Evolutionary conservation across 2,329 filamentous ascomycete genomes (phyloP).

Genomic region (Colletotrichum coccodes): DNA sequence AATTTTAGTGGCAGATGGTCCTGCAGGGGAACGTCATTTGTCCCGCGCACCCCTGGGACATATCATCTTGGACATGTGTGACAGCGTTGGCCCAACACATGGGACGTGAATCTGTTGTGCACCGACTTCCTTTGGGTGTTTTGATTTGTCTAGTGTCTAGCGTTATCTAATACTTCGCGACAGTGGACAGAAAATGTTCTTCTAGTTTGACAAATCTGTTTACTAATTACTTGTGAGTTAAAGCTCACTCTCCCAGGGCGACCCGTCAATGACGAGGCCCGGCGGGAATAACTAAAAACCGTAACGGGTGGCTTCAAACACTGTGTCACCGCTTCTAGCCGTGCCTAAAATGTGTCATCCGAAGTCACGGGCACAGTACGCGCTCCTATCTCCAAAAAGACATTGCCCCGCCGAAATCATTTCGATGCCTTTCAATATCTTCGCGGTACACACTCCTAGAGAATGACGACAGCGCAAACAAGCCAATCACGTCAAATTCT

Average conservation of each 20-base stretch:
- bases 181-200: no score
- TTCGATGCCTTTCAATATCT: slow-evolving; percentile 30
- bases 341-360: neutral
- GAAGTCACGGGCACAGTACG: slow-evolving; percentile 27
- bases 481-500: slow-evolving; percentile 20
- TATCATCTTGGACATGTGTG: slow-evolving; percentile 11
- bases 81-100: slow-evolving; percentile 15
- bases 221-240: no score
- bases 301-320: neutral
- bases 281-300: slow-evolving; percentile 30
- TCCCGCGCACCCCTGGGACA: slow-evolving; percentile 26
- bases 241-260: neutral
- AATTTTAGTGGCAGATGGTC: slow-evolving; percentile 13
- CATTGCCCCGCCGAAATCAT: slow-evolving; percentile 21
- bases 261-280: neutral
- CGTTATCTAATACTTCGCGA: neutral
- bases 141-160: neutral
- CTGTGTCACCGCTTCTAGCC: slow-evolving; percentile 20
- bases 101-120: neutral
- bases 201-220: no score
- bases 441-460: slow-evolving; percentile 20
- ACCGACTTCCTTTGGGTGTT: neutral
- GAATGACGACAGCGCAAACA: slow-evolving; percentile 30
- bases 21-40: slow-evolving; percentile 33
- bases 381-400: slow-evolving; percentile 8